Evolutionary conservation across 192 early-diverging fungal species (phyloP), one percentile per base, ranked within the genome.

Genomic region (Coemansia umbellata): DNA sequence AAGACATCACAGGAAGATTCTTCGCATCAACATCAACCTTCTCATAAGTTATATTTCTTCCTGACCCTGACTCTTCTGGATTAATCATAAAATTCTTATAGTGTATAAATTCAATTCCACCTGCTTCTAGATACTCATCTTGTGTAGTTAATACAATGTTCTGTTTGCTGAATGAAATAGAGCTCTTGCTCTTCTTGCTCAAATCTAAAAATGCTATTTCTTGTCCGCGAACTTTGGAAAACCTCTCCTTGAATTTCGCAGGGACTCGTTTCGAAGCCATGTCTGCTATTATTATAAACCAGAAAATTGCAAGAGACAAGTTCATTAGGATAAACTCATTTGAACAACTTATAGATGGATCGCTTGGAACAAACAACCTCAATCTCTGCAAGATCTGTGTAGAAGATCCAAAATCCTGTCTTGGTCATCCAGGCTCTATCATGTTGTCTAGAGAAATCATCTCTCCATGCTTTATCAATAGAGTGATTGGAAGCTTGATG

Each of bases 281-380:
- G n/a, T n/a, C n/a, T n/a, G n/a, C n/a, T n/a, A n/a, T n/a, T n/a
- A n/a, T n/a, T n/a, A n/a, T n/a, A n/a, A n/a, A n/a, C n/a, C n/a
- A n/a, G n/a, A n/a, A n/a, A n/a, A n/a, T n/a, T n/a, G n/a, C n/a
- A n/a, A n/a, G n/a, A n/a, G n/a, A n/a, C n/a, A n/a, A n/a, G n/a
- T n/a, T n/a, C n/a, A n/a, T n/a, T n/a, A n/a, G n/a, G n/a, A n/a
- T 52, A 26, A 52, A 39, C 26, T 24, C 35, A 1, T 21, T 22
- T 1, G 33, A 37, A 14, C 50, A 52, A n/a, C 19, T 52, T 5
- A 52, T 36, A n/a, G 32, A 52, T 11, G 50, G 50, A 39, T 14
- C 11, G 11, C 18, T 52, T 3, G 50, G 50, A 11, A 52, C 50
- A 6, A 52, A 52, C 36, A 52, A 27, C 24, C 5, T 3, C 15